phyloP scores from a whole-genome alignment of 2,329 filamentous ascomycete genomes.

The Pyrenophora seminiperda region DNA sequence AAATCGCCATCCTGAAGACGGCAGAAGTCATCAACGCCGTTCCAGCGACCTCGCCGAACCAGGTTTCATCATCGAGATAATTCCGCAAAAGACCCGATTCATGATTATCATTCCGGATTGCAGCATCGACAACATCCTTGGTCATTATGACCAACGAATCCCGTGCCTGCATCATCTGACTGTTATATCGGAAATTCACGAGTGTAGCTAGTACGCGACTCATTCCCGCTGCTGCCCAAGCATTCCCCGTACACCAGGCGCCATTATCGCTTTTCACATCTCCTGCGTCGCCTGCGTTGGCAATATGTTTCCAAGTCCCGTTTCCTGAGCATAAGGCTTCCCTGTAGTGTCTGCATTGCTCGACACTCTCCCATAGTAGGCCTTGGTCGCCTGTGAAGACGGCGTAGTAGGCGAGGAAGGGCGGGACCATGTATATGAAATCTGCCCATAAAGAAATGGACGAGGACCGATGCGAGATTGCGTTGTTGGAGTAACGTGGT shows the following conservation, averaged over 20 bases:
- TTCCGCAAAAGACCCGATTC: conserved; percentile 52
- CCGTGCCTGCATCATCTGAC: conserved; percentile 24
- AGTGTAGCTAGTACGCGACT: conserved; percentile 54
- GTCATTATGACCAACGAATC: conserved; percentile 41
- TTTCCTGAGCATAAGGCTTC: conserved; percentile 44
- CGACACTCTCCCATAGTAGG: conserved; percentile 45
- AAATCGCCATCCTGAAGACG: conserved; percentile 53
- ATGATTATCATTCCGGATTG: conserved; percentile 43
- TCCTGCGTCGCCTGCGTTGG: conserved; percentile 30
- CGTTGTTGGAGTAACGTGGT: conserved; percentile 53
- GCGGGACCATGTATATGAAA: conserved; percentile 58
- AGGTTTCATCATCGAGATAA: conserved; percentile 52
- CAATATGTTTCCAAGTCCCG: conserved; percentile 55
- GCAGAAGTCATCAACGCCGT: conserved; percentile 54
- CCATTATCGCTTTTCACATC: conserved; percentile 38
- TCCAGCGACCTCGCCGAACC: conserved; percentile 57
- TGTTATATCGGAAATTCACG: conserved; percentile 34
- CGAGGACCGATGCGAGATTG: conserved; percentile 55
- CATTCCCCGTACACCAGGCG: conserved; percentile 57
- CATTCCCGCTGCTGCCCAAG: conserved; percentile 56
- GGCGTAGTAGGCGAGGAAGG: conserved; percentile 56
- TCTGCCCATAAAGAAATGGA: conserved; percentile 56
- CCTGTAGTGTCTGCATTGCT: conserved; percentile 51
- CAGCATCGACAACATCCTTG: conserved; percentile 46
- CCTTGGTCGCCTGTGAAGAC: conserved; percentile 46